These are phyloP conservation scores for Penicillium sp. DNA, from an alignment of 2,329 filamentous ascomycete species.

Conservation along the genomic window DNA sequence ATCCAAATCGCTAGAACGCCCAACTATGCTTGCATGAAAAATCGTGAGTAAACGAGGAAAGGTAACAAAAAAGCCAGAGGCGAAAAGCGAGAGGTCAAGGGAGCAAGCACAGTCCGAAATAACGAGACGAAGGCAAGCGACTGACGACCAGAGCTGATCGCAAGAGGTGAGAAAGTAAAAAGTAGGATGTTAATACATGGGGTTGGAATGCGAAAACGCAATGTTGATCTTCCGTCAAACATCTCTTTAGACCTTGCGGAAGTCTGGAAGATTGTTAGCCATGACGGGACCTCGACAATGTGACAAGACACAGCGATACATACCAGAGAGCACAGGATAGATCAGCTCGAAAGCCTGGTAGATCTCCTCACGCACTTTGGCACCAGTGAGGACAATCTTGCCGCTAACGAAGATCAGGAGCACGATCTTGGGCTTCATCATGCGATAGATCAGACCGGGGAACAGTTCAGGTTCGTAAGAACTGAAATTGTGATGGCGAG, in stretches of 20 bases:
- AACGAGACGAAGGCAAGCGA: not conserved
- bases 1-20: conserved; percentile 50
- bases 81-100: not conserved
- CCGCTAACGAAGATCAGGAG: conserved; percentile 96
- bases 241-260: conserved; percentile 61
- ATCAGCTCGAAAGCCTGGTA: conserved; percentile 97
- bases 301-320: conserved; percentile 31
- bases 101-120: not conserved
- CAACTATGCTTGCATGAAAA: conserved; percentile 48
- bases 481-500: conserved; percentile 98
- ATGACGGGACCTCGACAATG: conserved; percentile 22
- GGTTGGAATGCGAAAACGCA: conserved; percentile 19
- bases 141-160: not conserved
- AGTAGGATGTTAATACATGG: conserved; percentile 16
- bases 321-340: conserved; percentile 91
- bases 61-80: not conserved
- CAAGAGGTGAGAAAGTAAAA: conserved; percentile 20
- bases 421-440: conserved; percentile 99
- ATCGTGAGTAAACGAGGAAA: conserved; percentile 36
- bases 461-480: conserved; percentile 98
- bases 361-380: conserved; percentile 97
- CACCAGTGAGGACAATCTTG: conserved; percentile 97
- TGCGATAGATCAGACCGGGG: conserved; percentile 98
- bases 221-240: conserved; percentile 24
- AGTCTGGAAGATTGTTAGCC: conserved; percentile 51